Conservation (phyloP, 495 filamentous ascomycete genomes). For the Copromyces sp. region DNA sequence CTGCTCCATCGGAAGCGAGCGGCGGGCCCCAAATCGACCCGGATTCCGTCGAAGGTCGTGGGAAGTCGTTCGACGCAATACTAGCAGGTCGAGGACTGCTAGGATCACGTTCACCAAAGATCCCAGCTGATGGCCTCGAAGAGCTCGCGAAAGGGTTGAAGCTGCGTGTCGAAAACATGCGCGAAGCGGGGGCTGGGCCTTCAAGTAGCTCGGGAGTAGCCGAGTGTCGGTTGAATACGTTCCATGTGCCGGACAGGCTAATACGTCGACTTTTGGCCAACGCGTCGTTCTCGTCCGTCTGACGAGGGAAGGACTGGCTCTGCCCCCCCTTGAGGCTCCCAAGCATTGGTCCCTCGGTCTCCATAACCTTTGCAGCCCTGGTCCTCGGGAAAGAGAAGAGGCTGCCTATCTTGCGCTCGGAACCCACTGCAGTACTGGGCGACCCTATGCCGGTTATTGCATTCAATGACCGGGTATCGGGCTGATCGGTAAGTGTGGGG, state of each 20-base stretch:
- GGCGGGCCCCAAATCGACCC: constrained; percentile 39
- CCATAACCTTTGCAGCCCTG: constrained; percentile 53
- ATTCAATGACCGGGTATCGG: constrained; percentile 28
- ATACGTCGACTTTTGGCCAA: constrained; percentile 35
- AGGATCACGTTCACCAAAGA: constrained; percentile 54
- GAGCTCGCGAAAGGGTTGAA: constrained; percentile 59
- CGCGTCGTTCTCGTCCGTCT: constrained; percentile 37
- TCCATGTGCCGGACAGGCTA: constrained; percentile 42
- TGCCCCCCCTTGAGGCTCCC: constrained; percentile 67
- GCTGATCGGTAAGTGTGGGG: constrained; percentile 29
- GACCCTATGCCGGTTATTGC: constrained; percentile 9
- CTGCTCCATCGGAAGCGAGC: constrained; percentile 10
- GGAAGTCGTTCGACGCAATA: constrained; percentile 69
- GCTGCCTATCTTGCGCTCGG: constrained; percentile 27
- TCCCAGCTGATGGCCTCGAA: constrained; percentile 56
- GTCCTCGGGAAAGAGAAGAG: constrained; percentile 61
- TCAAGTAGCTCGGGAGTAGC: constrained; percentile 31
- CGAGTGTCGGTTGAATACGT: constrained; percentile 47
- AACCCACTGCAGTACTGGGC: constrained; percentile 8
- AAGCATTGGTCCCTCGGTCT: constrained; percentile 57
- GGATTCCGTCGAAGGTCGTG: constrained; percentile 72
- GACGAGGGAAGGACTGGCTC: constrained; percentile 69
- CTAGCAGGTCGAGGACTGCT: constrained; percentile 68
- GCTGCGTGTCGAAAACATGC: constrained; percentile 30
- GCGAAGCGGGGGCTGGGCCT: constrained; percentile 20